Conservation (phyloP, 2,329 filamentous ascomycete genomes). For the Colletotrichum gloeosporioides region DNA sequence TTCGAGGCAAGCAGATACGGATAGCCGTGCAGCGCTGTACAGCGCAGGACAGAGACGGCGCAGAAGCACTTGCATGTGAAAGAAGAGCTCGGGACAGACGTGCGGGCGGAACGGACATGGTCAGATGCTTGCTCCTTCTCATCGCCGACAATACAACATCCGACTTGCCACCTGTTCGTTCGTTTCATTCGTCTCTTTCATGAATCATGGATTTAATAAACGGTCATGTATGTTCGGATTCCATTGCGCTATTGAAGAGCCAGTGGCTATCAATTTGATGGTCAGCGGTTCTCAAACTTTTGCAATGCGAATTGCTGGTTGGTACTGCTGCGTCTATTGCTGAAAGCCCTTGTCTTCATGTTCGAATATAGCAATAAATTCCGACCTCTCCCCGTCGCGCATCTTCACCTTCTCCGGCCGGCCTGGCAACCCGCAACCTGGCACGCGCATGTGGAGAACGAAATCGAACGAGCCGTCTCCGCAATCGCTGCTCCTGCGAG, state of each 20-base stretch:
- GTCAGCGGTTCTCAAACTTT: not conserved
- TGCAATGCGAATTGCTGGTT: not conserved
- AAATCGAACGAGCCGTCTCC: not conserved
- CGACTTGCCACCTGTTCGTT: slow-evolving; percentile 2
- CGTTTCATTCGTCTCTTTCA: slow-evolving; percentile 10
- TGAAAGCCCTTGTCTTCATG: not conserved
- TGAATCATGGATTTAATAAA: slow-evolving; percentile 12
- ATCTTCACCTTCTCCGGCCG: not conserved
- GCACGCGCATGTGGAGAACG: not conserved
- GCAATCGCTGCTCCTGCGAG: not conserved
- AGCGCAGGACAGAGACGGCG: not conserved
- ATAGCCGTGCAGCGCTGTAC: not conserved
- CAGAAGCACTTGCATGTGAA: slow-evolving; percentile 11
- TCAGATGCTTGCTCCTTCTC: not conserved
- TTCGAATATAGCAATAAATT: slow-evolving; percentile 20
- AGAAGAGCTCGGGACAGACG: not conserved
- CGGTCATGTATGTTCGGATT: not conserved
- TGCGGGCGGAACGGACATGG: not conserved
- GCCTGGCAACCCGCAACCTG: not conserved
- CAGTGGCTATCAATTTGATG: not conserved
- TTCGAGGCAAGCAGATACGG: not conserved
- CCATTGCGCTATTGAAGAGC: not conserved
- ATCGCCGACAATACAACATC: not conserved
- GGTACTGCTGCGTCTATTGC: not conserved
- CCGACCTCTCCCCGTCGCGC: not conserved